Evolutionary conservation across 2,329 filamentous ascomycete species (phyloP), one percentile per base, ranked within the genome.

Genomic region (Fusarium newnesense): DNA sequence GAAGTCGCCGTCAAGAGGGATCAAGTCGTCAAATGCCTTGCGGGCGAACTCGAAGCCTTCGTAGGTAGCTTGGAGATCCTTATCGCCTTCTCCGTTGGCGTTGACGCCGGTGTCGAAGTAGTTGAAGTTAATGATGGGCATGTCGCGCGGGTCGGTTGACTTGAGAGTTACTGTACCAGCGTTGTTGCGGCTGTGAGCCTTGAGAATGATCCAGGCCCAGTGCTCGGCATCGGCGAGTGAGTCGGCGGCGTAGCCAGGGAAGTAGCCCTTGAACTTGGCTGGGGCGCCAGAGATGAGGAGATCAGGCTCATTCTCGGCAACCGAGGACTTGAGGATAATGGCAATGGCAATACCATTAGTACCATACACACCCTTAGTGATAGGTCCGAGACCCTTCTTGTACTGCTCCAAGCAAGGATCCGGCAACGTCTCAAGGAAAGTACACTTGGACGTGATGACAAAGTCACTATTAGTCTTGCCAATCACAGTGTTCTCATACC

Each of bases 71-170:
- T 89, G 86, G 9, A 88, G 75, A 46, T 89, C 85, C 43, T 85
- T 83, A 7, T 87, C 86, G 13, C 85, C 83, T 37, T 76, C 73
- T 19, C 63, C 73, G 5, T 74, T 67, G 77, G 92, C 91, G 34
- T 85, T 83, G 28, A 78, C 81, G 34, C 87, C 87, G 0, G 83
- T 82, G 37, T 86, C 84, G 81, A 88, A 91, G 79, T 86, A 91
- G 79, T 90, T 88, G 83, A 91, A 92, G 58, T 84, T 83, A 73
- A 94, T 92, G 39, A 87, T 80, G 0, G 92, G 91, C n/a, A 87
- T 86, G 59, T 92, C 91, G 3, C 86, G 86, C 0, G 91, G 90
- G 75, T 93, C 86, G 0, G 87, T 83, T 0, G 89, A 92, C 24
- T 83, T 84, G 4, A 94, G 84, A 5, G 82, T 87, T 19, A 94